Evolutionary conservation across 2,329 filamentous ascomycete genomes (phyloP).

Genomic region (Chaetoscypha palmicola): DNA sequence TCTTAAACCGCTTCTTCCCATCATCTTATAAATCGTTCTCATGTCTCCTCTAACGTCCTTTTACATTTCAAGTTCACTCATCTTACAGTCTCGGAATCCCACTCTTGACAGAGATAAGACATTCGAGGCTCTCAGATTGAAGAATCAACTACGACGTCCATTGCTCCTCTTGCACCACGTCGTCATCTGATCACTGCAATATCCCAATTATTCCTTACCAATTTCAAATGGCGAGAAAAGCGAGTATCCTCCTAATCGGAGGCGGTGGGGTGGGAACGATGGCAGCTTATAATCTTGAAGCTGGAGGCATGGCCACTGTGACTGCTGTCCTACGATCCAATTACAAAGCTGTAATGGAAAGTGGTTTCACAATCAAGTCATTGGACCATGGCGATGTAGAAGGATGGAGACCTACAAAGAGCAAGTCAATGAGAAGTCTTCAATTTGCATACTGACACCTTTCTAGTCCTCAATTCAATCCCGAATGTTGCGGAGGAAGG

Average conservation of each 20-base stretch:
- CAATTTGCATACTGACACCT: neutral
- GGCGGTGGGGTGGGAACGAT: conserved; percentile 26
- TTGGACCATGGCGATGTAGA: conserved; percentile 22
- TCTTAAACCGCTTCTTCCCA: too few relatives aligned
- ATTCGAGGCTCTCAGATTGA: too few relatives aligned
- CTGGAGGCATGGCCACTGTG: conserved; percentile 18
- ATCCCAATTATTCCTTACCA: too few relatives aligned
- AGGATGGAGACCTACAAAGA: conserved; percentile 20
- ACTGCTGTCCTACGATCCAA: conserved; percentile 24
- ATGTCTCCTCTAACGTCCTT: too few relatives aligned
- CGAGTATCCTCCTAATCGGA: conserved; percentile 22
- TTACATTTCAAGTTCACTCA: too few relatives aligned
- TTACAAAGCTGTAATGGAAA: conserved; percentile 17
- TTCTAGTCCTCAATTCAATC: conserved; percentile 4
- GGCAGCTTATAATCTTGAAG: conserved; percentile 23
- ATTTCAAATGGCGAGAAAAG: conserved; percentile 18
- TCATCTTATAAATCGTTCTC: too few relatives aligned
- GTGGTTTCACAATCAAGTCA: conserved; percentile 23
- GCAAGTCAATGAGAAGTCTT: conserved; percentile 3
- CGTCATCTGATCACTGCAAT: too few relatives aligned
- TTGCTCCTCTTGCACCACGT: too few relatives aligned
- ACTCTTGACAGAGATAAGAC: too few relatives aligned
- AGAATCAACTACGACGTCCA: too few relatives aligned
- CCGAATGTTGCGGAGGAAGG: conserved; percentile 9
- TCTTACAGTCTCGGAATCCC: too few relatives aligned